phyloP scores from a whole-genome alignment of 2,329 filamentous ascomycete species.

The Diaporthe destruens region DNA sequence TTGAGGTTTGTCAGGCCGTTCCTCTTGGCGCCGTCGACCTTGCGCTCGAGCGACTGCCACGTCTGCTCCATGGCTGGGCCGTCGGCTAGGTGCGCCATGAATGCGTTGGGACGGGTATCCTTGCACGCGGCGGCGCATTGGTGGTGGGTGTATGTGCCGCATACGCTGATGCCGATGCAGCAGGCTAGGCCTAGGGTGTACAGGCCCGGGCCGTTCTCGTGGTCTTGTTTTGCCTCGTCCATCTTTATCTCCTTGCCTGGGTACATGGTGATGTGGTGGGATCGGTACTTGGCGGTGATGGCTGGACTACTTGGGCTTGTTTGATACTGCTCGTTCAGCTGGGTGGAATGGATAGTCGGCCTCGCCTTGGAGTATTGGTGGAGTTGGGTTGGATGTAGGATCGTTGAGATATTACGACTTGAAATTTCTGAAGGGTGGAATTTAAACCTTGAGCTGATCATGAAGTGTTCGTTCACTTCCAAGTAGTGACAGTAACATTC shows the following conservation, averaged over 20 bases:
- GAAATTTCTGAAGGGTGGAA: background rate
- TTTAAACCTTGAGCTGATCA: background rate
- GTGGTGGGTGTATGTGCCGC: background rate
- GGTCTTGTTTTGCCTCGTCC: background rate
- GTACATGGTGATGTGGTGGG: background rate
- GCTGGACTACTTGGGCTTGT: no score
- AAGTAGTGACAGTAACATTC: background rate
- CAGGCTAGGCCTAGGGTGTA: constrained; percentile 1
- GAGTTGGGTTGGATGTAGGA: background rate
- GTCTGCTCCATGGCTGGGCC: background rate
- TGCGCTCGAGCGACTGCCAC: background rate
- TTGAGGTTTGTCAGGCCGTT: background rate
- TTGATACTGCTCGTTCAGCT: no score
- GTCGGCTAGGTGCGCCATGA: background rate
- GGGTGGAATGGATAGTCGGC: background rate
- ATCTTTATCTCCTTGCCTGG: background rate
- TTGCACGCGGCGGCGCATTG: background rate
- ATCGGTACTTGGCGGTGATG: background rate
- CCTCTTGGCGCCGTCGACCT: background rate
- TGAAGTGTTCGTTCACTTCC: background rate
- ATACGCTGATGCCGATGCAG: constrained; percentile 6
- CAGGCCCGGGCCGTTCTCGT: background rate
- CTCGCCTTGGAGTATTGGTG: background rate
- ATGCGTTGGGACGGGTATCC: background rate
- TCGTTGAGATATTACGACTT: no score